These are phyloP conservation scores for Plectosphaerella plurivora DNA, from an alignment of 2,329 filamentous ascomycete species.

Conservation along the genomic window DNA sequence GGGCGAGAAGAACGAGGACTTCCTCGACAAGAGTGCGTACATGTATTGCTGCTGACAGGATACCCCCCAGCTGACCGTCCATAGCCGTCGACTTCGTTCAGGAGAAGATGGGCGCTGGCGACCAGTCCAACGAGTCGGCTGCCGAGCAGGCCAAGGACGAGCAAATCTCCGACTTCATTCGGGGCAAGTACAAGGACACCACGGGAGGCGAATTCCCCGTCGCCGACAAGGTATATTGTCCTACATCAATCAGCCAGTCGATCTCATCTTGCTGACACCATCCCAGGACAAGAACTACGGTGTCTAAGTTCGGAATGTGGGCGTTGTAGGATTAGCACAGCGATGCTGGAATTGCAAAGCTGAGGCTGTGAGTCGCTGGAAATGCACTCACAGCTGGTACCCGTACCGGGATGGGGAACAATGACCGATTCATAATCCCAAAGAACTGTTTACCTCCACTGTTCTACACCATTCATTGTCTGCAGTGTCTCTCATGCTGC, in stretches of 20 bases:
- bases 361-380: neutral
- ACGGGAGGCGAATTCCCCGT: constrained; percentile 68
- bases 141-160: constrained; percentile 82
- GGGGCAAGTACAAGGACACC: constrained; percentile 62
- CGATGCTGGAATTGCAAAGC: neutral
- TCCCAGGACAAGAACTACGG: constrained; percentile 10
- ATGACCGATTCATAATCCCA: neutral
- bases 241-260: constrained; percentile 1
- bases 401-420: too few relatives aligned
- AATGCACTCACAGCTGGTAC: neutral
- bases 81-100: constrained; percentile 74
- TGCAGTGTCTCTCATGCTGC: neutral
- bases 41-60: neutral
- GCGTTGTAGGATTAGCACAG: neutral
- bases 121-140: constrained; percentile 68
- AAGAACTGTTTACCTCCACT: neutral
- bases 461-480: neutral
- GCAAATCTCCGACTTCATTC: constrained; percentile 69
- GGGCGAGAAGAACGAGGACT: constrained; percentile 78
- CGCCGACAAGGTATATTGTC: constrained; percentile 53
- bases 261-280: neutral
- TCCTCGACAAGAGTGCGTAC: constrained; percentile 69
- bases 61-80: neutral
- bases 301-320: neutral
- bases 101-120: constrained; percentile 65